Evolutionary conservation across 192 early-diverging fungal genomes (phyloP), one percentile per base, ranked within the genome.

Genomic region (Bifiguratus adelaidae): DNA sequence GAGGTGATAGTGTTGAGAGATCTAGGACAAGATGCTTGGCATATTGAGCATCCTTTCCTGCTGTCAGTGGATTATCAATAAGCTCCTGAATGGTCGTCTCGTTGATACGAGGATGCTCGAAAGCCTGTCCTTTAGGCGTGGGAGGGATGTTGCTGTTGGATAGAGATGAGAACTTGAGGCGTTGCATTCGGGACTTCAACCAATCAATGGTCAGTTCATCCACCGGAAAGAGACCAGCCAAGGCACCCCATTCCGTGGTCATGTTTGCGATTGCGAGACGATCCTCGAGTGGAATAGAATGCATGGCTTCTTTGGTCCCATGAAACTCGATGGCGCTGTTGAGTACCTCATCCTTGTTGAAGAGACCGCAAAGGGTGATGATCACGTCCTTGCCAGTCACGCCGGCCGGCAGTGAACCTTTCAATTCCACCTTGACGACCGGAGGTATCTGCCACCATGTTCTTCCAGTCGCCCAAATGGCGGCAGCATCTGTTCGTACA

Each of bases 371-470:
- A 5, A 99, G 70, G 0, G 91, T 81, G 21, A 95, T 85, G 44
- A 99, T 96, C 18, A 99, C 78, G 73, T 99, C 95, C 56, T 99
- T 99, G 35, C 95, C 95, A 11, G 91, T 88, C 3, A 92, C 90
- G 36, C 91, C 93, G 3, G 72, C 61, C 3, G 83, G 78, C 37
- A 93, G 65, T 41, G 61, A 48, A 33, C 88, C 89, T 43, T 80
- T 63, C 26, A 99, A 68, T 65, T 89, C 84, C 15, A 99, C 95
- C 41, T 82, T 77, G 26, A 83, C 93, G 2, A 96, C 89, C 2
- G 91, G 92, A 7, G 95, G 95, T 8, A 93, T 83, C 60, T 99
- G 95, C 95, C 95, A 99, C 95, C 95, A 99, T 1, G 93, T 99
- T 50, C 82, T 78, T 3, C 93, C 85, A 0, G 95, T 96, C 3